Base-by-base conservation (phyloP, 805 yeast species). In the Barnettozyma vustinii region DNA sequence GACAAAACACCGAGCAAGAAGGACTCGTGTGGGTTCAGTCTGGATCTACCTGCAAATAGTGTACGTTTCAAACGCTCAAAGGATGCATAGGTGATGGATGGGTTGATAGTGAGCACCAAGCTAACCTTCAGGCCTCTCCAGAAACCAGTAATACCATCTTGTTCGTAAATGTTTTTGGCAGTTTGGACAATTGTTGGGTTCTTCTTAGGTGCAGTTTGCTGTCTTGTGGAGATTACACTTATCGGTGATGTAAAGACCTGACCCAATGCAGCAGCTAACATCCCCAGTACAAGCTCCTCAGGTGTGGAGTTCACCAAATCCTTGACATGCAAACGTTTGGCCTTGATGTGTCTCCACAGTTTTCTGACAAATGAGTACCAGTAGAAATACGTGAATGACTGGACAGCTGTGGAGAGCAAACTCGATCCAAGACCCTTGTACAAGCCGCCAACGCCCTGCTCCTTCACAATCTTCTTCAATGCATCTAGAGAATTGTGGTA, bases 61-160 rank as follows among this genome's bases (percentile, higher is more conserved):
- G 77, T 56, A 40, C 71, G 71, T 61, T 77, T 81, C 56, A 87
- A 72, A 55, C 87, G 75, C 62, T 85, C 90, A 64, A 79, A 84
- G 4, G 89, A 74, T 8, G 95, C 92, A 61, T 87, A 88, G 2
- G 96, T 88, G 61, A 88, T 88, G 37, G 94, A 82, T 3, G 96
- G 96, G 67, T 88, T 88, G 44, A 84, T 71, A 18, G 92, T 87
- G 45, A 88, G 74, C 10, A 87, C 84, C 58, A 87, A 65, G 8
- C 88, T 80, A 8, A 89, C 96, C 64, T 87, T 84, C 49, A 88
- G 74, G 0, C 96, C 96, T 55, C 81, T 76, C 96, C 96, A 88
- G 51, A 87, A 77, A 0, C 92, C 92, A 19, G 75, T 64, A 35
- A 81, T 54, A 4, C 94, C 92, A 56, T 85, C 87, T 25, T 80